phyloP scores from a whole-genome alignment of 2,329 filamentous ascomycete genomes.

The Aspergillus pseudoviridinutans region DNA sequence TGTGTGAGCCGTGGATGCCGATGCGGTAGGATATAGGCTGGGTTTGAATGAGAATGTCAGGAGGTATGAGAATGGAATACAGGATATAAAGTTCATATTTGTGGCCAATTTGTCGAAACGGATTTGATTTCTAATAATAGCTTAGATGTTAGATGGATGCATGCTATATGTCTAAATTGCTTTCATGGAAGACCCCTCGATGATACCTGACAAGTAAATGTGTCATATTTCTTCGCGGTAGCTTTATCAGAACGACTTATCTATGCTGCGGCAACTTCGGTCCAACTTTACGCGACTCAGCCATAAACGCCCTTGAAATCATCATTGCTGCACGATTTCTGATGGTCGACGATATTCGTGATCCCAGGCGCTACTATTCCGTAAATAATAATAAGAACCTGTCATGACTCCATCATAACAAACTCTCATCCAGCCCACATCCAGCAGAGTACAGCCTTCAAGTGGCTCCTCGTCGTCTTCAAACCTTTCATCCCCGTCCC shows the following conservation, averaged over 20 bases:
- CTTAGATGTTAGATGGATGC: no score
- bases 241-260: no score
- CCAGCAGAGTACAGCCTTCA: constrained; percentile 10
- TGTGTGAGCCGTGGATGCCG: not conserved
- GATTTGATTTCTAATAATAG: not conserved
- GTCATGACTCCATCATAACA: constrained; percentile 2
- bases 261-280: no score
- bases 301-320: no score
- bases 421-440: constrained; percentile 18
- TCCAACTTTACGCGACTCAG: no score
- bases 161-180: no score
- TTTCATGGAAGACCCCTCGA: no score
- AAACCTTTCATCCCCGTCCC: not conserved
- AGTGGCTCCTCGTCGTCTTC: constrained; percentile 5
- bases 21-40: not conserved
- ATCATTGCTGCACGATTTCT: not conserved
- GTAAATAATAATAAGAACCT: constrained; percentile 3
- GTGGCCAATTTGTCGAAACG: not conserved
- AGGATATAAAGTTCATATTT: not conserved
- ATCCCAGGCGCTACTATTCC: constrained; percentile 7
- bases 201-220: no score
- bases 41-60: no score
- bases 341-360: not conserved
- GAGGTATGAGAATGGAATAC: not conserved
- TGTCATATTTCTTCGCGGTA: no score